Percentiles rank a stretch among this genome's conserved stretches.
Evolutionary conservation across 371 early-diverging fungal species (phyloP).

Genomic region (Catenaria anguillulae): DNA sequence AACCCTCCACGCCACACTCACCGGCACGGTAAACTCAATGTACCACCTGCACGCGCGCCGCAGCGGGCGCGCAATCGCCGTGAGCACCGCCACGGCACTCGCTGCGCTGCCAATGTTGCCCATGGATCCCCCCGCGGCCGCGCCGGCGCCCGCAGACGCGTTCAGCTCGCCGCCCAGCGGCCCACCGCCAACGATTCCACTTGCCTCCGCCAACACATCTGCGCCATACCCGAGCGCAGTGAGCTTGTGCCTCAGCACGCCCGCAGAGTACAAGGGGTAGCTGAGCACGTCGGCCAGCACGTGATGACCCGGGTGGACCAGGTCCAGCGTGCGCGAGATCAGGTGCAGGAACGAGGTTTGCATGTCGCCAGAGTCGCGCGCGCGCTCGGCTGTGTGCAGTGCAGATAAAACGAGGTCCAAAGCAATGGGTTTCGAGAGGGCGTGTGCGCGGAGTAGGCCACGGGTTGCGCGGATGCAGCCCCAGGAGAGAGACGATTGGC

Average conservation of each 20-base stretch:
- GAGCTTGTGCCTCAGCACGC: constrained; percentile 22
- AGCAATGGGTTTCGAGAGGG: constrained; percentile 15
- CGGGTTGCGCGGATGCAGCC: constrained; percentile 19
- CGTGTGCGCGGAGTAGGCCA: constrained; percentile 18
- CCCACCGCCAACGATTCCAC: too few relatives aligned
- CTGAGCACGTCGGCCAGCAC: constrained; percentile 24
- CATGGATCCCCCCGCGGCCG: not conserved
- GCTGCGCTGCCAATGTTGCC: too few relatives aligned
- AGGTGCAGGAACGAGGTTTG: constrained; percentile 17
- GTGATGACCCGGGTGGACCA: constrained; percentile 26
- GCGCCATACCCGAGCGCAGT: constrained; percentile 22
- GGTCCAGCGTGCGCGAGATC: constrained; percentile 24
- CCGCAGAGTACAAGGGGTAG: constrained; percentile 20
- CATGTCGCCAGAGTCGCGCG: constrained; percentile 6
- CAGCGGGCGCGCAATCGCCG: not conserved
- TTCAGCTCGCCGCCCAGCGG: too few relatives aligned
- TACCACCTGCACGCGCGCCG: not conserved
- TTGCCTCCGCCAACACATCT: too few relatives aligned
- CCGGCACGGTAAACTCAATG: not conserved
- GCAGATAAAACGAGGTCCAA: constrained; percentile 18
- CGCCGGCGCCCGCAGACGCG: too few relatives aligned
- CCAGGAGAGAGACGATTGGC: constrained; percentile 13
- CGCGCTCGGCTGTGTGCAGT: constrained; percentile 13
- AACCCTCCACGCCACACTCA: not conserved
- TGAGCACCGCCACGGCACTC: too few relatives aligned